Base-by-base conservation (phyloP, 2,329 filamentous ascomycete genomes). In the Fusarium albosuccineum region DNA sequence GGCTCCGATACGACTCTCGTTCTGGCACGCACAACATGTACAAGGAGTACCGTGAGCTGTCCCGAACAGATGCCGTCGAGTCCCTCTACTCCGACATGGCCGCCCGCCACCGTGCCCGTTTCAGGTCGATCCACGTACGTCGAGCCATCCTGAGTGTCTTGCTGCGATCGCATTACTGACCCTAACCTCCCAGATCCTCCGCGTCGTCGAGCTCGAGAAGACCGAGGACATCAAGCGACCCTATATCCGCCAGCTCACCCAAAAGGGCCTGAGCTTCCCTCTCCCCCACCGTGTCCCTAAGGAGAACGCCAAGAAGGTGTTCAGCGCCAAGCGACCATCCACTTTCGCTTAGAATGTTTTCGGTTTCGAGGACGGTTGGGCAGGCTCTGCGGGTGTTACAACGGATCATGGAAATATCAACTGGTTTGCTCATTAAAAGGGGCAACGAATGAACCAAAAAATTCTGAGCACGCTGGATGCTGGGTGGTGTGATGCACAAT, bases 1-100 rank as follows among this genome's bases (percentile, higher is more conserved):
- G 97, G 97, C 91, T 99, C 87, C 94, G 97, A 82, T 99, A 99
- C 88, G 95, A 99, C 87, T 99, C 97, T 70, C 95, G 96, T 85
- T 98, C 96, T 78, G 96, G 96, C 79, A 99, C 96, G 79, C 96
- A 99, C 94, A 99, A 99, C 92, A 99, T 99, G 96, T 99, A 99
- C 93, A 98, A 98, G 91, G 96, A 99, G 91, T 98, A 97, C 92
- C 93, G 96, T 82, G 96, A 98, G 89, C 92, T 98, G 89, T 95
- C 92, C 82, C 90, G 96, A 85, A 92, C 91, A 80, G 95, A 96
- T 76, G 96, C 96, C 74, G 95, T 98, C 79, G 92, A 98, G 86
- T 86, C 95, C 76, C 90, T 99, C 82, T 99, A 99, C 92, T 92
- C 96, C 86, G 96, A 99, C 88, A 98, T 99, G 96, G 94, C 96